Percentiles rank a stretch among this genome's conserved stretches.
phyloP scores from a whole-genome alignment of 2,329 filamentous ascomycete species.

The Xylaria arbuscula region DNA sequence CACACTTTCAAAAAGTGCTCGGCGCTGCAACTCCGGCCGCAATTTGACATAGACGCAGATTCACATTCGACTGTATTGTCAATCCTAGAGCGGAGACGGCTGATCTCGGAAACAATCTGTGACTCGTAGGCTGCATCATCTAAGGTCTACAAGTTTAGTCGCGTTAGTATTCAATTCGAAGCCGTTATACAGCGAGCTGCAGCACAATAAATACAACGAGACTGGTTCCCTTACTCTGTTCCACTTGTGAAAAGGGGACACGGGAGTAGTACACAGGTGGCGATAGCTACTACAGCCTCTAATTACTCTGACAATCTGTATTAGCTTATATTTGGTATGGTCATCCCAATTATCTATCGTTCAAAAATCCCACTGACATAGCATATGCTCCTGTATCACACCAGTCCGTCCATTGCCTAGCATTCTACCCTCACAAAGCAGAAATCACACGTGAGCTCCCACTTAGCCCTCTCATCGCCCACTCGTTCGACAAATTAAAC shows the following conservation, averaged over 20 bases:
- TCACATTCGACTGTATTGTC: constrained; percentile 38
- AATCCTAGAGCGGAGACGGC: constrained; percentile 35
- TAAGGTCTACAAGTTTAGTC: neutral
- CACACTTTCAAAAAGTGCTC: neutral
- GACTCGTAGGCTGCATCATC: constrained; percentile 32
- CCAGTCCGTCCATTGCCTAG: neutral
- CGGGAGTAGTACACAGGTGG: too few relatives aligned
- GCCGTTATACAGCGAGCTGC: too few relatives aligned
- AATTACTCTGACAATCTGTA: too few relatives aligned
- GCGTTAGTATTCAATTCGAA: too few relatives aligned
- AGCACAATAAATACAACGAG: too few relatives aligned
- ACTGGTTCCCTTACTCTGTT: too few relatives aligned
- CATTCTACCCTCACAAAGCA: constrained; percentile 24
- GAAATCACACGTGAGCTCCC: constrained; percentile 73
- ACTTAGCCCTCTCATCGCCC: constrained; percentile 59
- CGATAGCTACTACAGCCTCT: too few relatives aligned
- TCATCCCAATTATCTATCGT: neutral
- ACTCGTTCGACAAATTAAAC: constrained; percentile 55
- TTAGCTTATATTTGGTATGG: too few relatives aligned
- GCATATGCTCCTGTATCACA: too few relatives aligned
- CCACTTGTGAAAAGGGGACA: too few relatives aligned
- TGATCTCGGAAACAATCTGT: constrained; percentile 34
- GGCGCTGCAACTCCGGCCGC: neutral
- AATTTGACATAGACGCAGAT: constrained; percentile 37
- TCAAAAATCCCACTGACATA: too few relatives aligned